These are phyloP conservation scores for Lyophyllum shimeji DNA, from an alignment of 768 basidiomycete genomes.

Conservation along the genomic window DNA sequence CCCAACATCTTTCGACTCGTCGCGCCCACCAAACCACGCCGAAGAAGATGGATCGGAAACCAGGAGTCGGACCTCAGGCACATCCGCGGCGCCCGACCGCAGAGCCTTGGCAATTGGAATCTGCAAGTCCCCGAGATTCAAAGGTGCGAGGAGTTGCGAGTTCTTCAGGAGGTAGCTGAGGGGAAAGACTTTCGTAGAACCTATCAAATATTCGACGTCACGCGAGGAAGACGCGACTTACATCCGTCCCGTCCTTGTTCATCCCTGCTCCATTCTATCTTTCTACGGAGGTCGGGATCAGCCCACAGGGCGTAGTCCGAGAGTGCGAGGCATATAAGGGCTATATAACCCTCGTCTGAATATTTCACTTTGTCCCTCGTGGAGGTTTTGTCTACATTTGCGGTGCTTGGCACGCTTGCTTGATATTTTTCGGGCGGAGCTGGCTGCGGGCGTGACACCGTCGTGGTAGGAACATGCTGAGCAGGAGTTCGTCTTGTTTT, in stretches of 20 bases:
- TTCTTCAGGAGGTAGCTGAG: constrained; percentile 50
- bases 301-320: constrained; percentile 72
- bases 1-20: constrained; percentile 33
- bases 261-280: constrained; percentile 37
- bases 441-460: not conserved
- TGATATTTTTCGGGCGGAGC: not conserved
- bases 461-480: not conserved
- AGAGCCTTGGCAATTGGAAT: constrained; percentile 56
- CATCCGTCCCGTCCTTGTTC: constrained; percentile 32
- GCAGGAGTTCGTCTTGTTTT: constrained; percentile 12
- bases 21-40: constrained; percentile 26
- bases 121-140: constrained; percentile 36
- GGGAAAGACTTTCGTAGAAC: constrained; percentile 51
- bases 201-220: constrained; percentile 13
- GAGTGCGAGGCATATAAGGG: constrained; percentile 57
- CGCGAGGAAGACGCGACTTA: constrained; percentile 30
- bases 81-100: constrained; percentile 39
- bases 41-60: constrained; percentile 43
- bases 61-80: constrained; percentile 62
- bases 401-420: not conserved
- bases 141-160: constrained; percentile 33
- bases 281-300: constrained; percentile 52
- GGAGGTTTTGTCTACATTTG: not conserved
- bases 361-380: constrained; percentile 6
- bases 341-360: constrained; percentile 42